Percentiles rank a stretch among this genome's conserved stretches.
Conservation (phyloP, 148 eudicot genomes). For the Arctostaphylos glauca region DNA sequence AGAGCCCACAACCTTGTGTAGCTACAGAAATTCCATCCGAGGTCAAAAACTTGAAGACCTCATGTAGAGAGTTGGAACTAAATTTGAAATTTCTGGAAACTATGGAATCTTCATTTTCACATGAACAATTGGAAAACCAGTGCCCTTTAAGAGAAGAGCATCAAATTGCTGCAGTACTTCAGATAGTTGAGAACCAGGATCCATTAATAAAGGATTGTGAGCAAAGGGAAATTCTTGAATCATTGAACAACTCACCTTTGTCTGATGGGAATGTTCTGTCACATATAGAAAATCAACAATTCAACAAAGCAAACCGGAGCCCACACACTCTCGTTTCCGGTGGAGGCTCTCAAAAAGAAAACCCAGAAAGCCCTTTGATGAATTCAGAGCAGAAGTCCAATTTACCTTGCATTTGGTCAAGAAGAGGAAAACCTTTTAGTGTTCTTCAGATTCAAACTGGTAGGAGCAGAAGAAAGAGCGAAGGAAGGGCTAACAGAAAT, state of each 20-base stretch:
- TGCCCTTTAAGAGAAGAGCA: background rate
- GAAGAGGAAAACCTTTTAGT: slow-evolving; percentile 48
- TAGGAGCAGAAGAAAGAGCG: slow-evolving; percentile 21
- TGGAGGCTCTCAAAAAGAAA: slow-evolving; percentile 14
- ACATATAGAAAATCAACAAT: slow-evolving; percentile 3
- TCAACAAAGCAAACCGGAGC: slow-evolving; percentile 16
- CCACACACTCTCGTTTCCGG: background rate
- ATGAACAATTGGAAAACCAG: background rate
- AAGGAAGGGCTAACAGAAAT: background rate
- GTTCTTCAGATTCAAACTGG: slow-evolving; percentile 40
- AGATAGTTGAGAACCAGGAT: slow-evolving; percentile 3
- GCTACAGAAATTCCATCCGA: slow-evolving; percentile 14
- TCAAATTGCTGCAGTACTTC: slow-evolving; percentile 12
- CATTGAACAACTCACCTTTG: slow-evolving; percentile 28
- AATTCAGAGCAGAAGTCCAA: slow-evolving; percentile 33
- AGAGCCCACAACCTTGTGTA: slow-evolving; percentile 7
- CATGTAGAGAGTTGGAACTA: slow-evolving; percentile 12
- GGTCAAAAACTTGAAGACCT: slow-evolving; percentile 12
- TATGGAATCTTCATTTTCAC: background rate
- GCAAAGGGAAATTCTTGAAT: slow-evolving; percentile 20
- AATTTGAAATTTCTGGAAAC: slow-evolving; percentile 14
- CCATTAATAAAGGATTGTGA: background rate
- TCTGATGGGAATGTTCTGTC: slow-evolving; percentile 27
- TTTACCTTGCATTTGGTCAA: slow-evolving; percentile 48
- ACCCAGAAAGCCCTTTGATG: slow-evolving; percentile 25